These are phyloP conservation scores for Phytopythium helicoides DNA, from an alignment of 352 stramenopile species.

Conservation along the genomic window DNA sequence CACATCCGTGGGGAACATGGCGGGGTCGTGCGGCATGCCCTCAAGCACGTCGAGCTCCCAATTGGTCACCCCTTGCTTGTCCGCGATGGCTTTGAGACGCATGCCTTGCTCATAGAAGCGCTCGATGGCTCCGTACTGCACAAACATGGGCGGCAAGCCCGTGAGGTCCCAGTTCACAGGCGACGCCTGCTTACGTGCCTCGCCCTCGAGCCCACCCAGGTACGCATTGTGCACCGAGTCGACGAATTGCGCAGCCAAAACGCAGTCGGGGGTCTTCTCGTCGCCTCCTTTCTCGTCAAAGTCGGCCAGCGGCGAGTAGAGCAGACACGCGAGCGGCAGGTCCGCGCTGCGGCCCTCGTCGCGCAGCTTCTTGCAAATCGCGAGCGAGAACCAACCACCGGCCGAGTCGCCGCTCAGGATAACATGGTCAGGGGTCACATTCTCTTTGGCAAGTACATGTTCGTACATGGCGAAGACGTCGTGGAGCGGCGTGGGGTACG, in stretches of 20 bases:
- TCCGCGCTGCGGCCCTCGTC: conserved; percentile 13
- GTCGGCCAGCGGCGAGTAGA: conserved; percentile 18
- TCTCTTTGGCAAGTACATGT: conserved; percentile 24
- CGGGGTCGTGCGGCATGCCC: conserved; percentile 22
- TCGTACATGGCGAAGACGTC: conserved; percentile 43
- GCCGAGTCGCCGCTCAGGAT: conserved; percentile 45
- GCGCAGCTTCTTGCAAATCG: conserved; percentile 24
- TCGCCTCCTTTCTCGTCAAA: conserved; percentile 15
- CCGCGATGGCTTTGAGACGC: conserved; percentile 13
- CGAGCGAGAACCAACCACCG: conserved; percentile 35
- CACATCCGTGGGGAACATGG: conserved; percentile 19
- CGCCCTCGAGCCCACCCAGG: conserved; percentile 5
- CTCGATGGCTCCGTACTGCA: conserved; percentile 27
- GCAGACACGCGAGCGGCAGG: conserved; percentile 15
- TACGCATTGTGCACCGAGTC: conserved; percentile 17
- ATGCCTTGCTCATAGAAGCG: conserved; percentile 28
- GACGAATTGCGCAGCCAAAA: conserved; percentile 20
- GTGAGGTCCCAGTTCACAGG: conserved; percentile 31
- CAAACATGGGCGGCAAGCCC: conserved; percentile 27
- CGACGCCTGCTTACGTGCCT: conserved; percentile 18
- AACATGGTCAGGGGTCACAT: conserved; percentile 22
- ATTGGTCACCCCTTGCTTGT: conserved; percentile 21
- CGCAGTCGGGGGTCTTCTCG: conserved; percentile 21
- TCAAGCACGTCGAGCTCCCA: conserved; percentile 37
- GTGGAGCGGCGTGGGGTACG: conserved; percentile 35